Evolutionary conservation across 2,329 filamentous ascomycete genomes (phyloP).

Genomic region (Raffaelea deltoideospora): DNA sequence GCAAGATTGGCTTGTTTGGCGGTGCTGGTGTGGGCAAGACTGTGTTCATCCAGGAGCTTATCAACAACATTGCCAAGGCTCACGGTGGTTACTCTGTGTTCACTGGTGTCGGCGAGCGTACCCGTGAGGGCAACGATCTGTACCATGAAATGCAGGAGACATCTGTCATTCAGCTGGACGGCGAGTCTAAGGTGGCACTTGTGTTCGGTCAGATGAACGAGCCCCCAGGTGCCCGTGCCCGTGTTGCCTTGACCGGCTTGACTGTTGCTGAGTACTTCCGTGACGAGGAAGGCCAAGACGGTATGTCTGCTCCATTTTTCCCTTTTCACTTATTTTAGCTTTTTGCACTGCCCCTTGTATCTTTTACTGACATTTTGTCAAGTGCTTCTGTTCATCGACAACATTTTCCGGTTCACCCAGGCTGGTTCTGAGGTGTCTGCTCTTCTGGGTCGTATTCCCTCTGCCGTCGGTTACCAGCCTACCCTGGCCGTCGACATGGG

Average conservation of each 20-base stretch:
- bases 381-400: constrained; percentile 99
- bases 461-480: constrained; percentile 99
- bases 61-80: constrained; percentile 99
- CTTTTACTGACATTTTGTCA: constrained; percentile 12
- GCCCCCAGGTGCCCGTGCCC: constrained; percentile 96
- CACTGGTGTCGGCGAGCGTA: constrained; percentile 99
- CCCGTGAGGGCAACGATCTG: constrained; percentile 99
- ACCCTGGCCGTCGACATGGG: constrained; percentile 98
- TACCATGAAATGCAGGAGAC: constrained; percentile 99
- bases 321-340: not conserved
- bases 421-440: constrained; percentile 99
- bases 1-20: constrained; percentile 99
- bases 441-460: constrained; percentile 97
- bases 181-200: constrained; percentile 97
- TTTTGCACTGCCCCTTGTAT: not conserved
- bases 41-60: constrained; percentile 99
- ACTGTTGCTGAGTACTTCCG: constrained; percentile 76
- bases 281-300: constrained; percentile 67
- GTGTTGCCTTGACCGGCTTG: constrained; percentile 91
- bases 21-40: constrained; percentile 99
- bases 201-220: constrained; percentile 99
- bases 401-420: constrained; percentile 99
- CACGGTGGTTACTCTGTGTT: constrained; percentile 99
- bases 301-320: constrained; percentile 26
- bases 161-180: constrained; percentile 96